Base-by-base conservation (phyloP, 2,329 filamentous ascomycete species). In the Parastagonospora nodorum region DNA sequence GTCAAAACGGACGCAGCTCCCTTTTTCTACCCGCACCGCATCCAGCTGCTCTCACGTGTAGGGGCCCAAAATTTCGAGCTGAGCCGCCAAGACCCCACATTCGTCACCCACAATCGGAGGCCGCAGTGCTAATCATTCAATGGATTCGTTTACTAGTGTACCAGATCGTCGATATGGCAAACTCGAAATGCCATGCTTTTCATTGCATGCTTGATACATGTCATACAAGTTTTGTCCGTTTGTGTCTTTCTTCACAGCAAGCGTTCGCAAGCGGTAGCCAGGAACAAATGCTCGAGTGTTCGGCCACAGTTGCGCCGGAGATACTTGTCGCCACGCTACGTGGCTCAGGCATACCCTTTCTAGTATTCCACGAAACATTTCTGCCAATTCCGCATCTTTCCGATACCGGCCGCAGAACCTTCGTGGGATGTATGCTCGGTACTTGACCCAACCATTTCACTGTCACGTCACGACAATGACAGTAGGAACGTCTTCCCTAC, bases 51-150 rank as follows among this genome's bases (percentile, higher is more conserved):
- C 53, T 58, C 57, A 66, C 61, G 61, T 62, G 61, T 55, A 51
- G 48, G 44, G 19, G 19, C 19, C 51, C 52, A 59, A 61, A 45
- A 58, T 66, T 66, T 60, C 19, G 58, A 53, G 44, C 45, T 42
- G 24, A 29, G n/a, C n/a, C 31, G 52, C 59, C 61, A 60, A 61
- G 58, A 63, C 61, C 63, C 63, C 63, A 66, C 63, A 63, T 48
- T 42, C 29, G 30, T 37, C 45, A 30, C 54, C 49, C 33, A 50
- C 42, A 52, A 52, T 56, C 41, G 2, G 33, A 8, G 33, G n/a
- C 33, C 6, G 33, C 9, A 15, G 7, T 36, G 33, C 38, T 16
- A n/a, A 15, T 15, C 40, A 42, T 42, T 32, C 28, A 15, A n/a
- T 19, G n/a, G 28, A 32, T 12, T 10, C 29, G 27, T n/a, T 31